Conservation (phyloP, 192 early-diverging fungal species). For the Umbelopsis ramanniana region DNA sequence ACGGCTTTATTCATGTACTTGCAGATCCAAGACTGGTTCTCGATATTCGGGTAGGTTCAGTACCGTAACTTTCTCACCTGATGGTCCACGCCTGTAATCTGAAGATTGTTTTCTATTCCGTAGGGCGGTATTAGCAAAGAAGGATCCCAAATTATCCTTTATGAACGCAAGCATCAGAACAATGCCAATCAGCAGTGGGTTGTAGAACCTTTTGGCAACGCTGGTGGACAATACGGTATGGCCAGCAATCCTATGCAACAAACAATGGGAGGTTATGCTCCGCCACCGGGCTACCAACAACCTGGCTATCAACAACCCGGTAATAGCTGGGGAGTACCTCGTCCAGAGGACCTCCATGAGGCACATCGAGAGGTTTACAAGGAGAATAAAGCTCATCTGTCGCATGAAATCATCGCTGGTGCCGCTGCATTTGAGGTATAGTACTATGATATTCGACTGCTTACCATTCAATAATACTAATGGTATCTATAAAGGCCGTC, state of each 20-base stretch:
- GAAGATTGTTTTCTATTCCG: not conserved
- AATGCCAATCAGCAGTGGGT: conserved; percentile 34
- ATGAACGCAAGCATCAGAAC: conserved; percentile 32
- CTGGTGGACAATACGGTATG: not conserved
- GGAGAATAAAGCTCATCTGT: conserved; percentile 26
- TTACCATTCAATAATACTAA: not conserved
- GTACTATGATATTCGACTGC: not conserved
- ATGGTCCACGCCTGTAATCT: not conserved
- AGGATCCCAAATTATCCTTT: conserved; percentile 31
- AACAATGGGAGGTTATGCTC: not conserved
- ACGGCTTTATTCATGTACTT: conserved; percentile 36
- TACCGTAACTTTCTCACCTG: not conserved
- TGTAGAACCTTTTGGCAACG: conserved; percentile 18
- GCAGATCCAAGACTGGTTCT: conserved; percentile 39
- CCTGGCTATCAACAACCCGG: not conserved
- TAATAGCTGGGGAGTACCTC: not conserved
- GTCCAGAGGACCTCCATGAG: conserved; percentile 29
- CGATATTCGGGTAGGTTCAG: conserved; percentile 38
- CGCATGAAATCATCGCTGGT: conserved; percentile 19
- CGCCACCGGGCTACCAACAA: not conserved
- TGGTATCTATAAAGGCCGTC: conserved; percentile 1
- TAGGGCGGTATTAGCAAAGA: conserved; percentile 30
- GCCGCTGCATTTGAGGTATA: conserved; percentile 26
- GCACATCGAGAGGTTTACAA: conserved; percentile 39
- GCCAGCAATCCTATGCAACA: not conserved